Conservation (phyloP, 108 stramenopile species). For the Cyclotella sp. region DNA sequence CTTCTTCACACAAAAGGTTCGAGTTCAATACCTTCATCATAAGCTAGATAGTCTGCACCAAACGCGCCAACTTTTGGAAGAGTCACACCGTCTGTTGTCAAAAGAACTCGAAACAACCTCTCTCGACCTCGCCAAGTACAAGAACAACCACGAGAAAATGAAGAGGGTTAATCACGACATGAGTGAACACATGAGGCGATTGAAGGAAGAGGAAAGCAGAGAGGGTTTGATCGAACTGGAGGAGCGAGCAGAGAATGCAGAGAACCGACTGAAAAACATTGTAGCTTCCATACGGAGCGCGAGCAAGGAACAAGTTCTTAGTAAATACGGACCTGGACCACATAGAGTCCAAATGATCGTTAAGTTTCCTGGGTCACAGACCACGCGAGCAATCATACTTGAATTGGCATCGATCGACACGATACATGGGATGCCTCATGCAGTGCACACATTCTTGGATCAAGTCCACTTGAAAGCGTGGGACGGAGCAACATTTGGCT, state of each 20-base stretch:
- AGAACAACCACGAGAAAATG: conserved; percentile 27
- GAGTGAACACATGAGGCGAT: conserved; percentile 4
- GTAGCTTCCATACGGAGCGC: conserved; percentile 9
- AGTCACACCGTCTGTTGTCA: not conserved
- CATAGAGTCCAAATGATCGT: conserved; percentile 64
- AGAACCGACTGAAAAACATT: conserved; percentile 10
- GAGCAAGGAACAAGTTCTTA: conserved; percentile 14
- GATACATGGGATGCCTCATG: conserved; percentile 61
- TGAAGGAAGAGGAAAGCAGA: conserved; percentile 9
- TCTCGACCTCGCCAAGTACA: not conserved
- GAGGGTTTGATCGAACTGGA: not conserved
- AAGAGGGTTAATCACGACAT: conserved; percentile 18
- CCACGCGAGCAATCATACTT: conserved; percentile 49
- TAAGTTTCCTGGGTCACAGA: conserved; percentile 10
- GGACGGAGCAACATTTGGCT: conserved; percentile 73
- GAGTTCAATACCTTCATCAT: conserved; percentile 3
- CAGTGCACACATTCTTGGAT: conserved; percentile 77
- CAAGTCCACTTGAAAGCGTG: conserved; percentile 65
- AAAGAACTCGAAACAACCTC: not conserved
- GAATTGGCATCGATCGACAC: conserved; percentile 63
- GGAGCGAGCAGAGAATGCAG: not conserved
- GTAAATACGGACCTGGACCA: conserved; percentile 68
- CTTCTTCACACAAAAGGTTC: conserved; percentile 5
- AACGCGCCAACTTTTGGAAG: conserved; percentile 1
- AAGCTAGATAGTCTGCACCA: conserved; percentile 2